Base-by-base conservation (phyloP, 371 early-diverging fungal genomes). In the Apophysomyces elegans region DNA sequence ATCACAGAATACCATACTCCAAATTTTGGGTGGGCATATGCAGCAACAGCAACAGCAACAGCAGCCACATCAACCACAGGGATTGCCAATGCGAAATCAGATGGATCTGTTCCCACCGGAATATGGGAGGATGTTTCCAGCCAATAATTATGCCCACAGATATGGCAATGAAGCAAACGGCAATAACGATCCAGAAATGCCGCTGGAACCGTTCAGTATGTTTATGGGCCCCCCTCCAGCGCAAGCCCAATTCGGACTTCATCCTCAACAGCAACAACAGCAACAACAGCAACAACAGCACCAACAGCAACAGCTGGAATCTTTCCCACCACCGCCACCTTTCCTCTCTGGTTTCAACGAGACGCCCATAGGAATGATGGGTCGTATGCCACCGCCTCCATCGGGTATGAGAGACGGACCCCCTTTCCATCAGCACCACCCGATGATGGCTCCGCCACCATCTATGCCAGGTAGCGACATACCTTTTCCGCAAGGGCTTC, bases 1-100 rank as follows among this genome's bases (percentile, higher is more conserved):
- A 56, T 71, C 77, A 0, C 77, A 77, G 62, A 76, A 71, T 38
- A 63, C 77, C 0, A 67, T 80, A 16, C 66, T 80, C 14, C 80
- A 77, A 47, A 73, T 78, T 43, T 56, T 74, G n/a, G 76, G 77
- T 26, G 79, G 79, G 4, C 72, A 66, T 13, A 68, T 37, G 7
- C 71, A 47, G 36, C 65, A 64, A 26, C 68, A 50, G 35, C 75
- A 63, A 4, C 68, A 64, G 39, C 65, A 66, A n/a, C 69, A 43
- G 14, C 63, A n/a, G 7, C 75, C 66, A 47, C 54, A 50, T 0
- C 63, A n/a, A 7, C 75, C 66, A 47, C 54, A 50, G 6, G 21
- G 54, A 6, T 21, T 50, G 6, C 54, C 54, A 18, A 9, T 50
- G 9, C 54, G 54, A 11, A 26, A 50, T 21, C 54, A 50, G 21